These are phyloP conservation scores for Exophiala phaeomuriformis DNA, from an alignment of 2,329 filamentous ascomycete genomes.

Conservation along the genomic window DNA sequence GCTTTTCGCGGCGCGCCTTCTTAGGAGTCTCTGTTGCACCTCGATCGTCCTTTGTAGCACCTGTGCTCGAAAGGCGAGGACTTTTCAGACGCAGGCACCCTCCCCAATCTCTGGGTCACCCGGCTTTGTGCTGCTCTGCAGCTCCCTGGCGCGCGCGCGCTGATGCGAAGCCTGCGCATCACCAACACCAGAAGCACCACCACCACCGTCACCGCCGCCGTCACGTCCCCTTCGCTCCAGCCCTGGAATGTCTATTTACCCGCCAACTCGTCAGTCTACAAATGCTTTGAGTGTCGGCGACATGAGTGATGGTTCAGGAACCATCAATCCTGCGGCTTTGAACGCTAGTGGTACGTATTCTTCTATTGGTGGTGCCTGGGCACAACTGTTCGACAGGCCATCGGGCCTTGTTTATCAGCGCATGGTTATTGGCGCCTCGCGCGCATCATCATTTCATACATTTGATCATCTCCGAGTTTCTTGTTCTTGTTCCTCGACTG, in stretches of 20 bases:
- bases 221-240: constrained; percentile 5
- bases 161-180: constrained; percentile 26
- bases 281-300: constrained; percentile 53
- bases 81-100: constrained; percentile 23
- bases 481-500: constrained; percentile 29
- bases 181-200: constrained; percentile 12
- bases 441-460: constrained; percentile 13
- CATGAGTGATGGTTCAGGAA: constrained; percentile 66
- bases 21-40: constrained; percentile 16
- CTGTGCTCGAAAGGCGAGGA: constrained; percentile 7
- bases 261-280: constrained; percentile 43
- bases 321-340: constrained; percentile 83
- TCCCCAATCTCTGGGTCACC: constrained; percentile 20
- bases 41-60: constrained; percentile 17
- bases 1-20: constrained; percentile 10
- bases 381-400: constrained; percentile 5
- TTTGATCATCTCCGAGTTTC: constrained; percentile 5
- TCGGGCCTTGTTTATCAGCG: constrained; percentile 6
- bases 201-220: constrained; percentile 10
- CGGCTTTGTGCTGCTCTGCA: constrained; percentile 22
- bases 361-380: constrained; percentile 8
- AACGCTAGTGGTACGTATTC: constrained; percentile 61
- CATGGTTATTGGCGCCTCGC: constrained; percentile 4
- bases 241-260: constrained; percentile 39
- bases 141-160: constrained; percentile 18